Percentiles rank a stretch among this genome's conserved stretches.
These are phyloP conservation scores for Skeletonema tropicum DNA, from an alignment of 108 stramenopile genomes.

Conservation along the genomic window DNA sequence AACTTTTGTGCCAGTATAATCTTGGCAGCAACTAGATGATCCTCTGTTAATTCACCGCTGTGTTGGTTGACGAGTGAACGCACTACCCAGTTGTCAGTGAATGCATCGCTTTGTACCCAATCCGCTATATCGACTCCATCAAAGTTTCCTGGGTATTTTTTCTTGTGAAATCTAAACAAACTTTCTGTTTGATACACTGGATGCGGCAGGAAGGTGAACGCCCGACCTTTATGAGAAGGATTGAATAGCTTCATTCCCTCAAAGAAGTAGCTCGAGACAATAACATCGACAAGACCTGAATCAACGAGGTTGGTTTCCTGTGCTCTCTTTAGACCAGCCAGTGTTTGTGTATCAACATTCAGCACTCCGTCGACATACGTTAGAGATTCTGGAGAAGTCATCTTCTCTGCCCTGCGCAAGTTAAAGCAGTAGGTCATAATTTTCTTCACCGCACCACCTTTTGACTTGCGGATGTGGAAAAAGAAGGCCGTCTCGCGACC, in stretches of 20 bases:
- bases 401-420: conserved; percentile 23
- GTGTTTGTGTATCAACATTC: conserved; percentile 28
- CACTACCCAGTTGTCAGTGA: conserved; percentile 51
- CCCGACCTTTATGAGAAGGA: conserved; percentile 11
- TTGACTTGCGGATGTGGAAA: conserved; percentile 18
- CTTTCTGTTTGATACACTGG: conserved; percentile 12
- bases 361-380: conserved; percentile 20
- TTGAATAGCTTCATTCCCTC: conserved; percentile 23
- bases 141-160: background rate
- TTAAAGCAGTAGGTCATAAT: conserved; percentile 33
- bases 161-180: conserved; percentile 2
- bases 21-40: conserved; percentile 41
- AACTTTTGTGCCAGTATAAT: conserved; percentile 35
- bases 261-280: conserved; percentile 29
- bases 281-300: conserved; percentile 28
- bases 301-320: conserved; percentile 8
- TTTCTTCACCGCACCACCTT: conserved; percentile 21
- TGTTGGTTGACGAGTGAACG: conserved; percentile 29
- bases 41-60: conserved; percentile 36
- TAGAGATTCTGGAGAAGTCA: conserved; percentile 21
- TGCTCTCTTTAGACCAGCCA: conserved; percentile 15
- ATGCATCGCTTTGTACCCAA: conserved; percentile 5
- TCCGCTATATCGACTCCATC: background rate
- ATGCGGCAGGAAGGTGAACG: conserved; percentile 19
- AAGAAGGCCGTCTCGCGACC: conserved; percentile 20